Conservation (phyloP, 805 yeast species). For the Hagleromyces aurorensis region DNA sequence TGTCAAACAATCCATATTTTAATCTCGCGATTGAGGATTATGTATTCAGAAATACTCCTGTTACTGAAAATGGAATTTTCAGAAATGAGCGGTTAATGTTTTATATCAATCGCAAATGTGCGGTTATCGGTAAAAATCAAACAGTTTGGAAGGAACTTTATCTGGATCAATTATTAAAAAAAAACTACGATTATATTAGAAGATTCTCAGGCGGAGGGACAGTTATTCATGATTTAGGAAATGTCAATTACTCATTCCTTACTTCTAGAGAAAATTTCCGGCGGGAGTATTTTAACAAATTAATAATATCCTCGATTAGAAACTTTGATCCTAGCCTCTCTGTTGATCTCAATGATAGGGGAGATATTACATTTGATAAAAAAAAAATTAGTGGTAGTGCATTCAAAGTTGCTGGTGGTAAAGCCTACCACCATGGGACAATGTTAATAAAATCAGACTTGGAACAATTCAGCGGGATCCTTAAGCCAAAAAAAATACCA, state of each 20-base stretch:
- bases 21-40: conserved; percentile 81
- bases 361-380: conserved; percentile 59
- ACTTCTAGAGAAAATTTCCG: conserved; percentile 58
- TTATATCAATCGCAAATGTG: conserved; percentile 74
- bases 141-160: conserved; percentile 88
- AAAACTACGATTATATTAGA: conserved; percentile 61
- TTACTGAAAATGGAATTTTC: conserved; percentile 15
- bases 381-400: conserved; percentile 89
- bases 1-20: conserved; percentile 52
- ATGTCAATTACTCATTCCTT: conserved; percentile 78
- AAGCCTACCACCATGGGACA: conserved; percentile 92
- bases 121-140: conserved; percentile 94
- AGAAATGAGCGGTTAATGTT: conserved; percentile 51
- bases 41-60: conserved; percentile 58
- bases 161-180: conserved; percentile 41
- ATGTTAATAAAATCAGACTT: conserved; percentile 71
- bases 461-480: conserved; percentile 47
- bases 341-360: conserved; percentile 58
- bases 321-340: conserved; percentile 8
- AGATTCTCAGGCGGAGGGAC: conserved; percentile 93
- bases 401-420: conserved; percentile 71
- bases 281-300: conserved; percentile 44
- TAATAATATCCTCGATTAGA: conserved; percentile 35
- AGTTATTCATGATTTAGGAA: conserved; percentile 89
- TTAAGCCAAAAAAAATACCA: conserved; percentile 39